Conservation (phyloP, 1,284 basidiomycete genomes). For the Fomitopsis schrenkii region DNA sequence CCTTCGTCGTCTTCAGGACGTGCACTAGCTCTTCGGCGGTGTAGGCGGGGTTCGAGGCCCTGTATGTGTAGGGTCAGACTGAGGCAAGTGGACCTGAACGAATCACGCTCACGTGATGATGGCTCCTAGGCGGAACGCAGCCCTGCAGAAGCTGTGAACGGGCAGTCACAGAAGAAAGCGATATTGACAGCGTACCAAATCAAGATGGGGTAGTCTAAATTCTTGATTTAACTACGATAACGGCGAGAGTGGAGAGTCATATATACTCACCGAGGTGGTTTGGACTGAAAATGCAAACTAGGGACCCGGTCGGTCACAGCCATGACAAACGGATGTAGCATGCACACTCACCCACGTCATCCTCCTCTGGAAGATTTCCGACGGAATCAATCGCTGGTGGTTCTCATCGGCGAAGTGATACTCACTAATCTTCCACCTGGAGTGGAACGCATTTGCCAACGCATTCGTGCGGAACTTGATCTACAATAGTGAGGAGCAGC, state of each 20-base stretch:
- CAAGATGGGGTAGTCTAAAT: slow-evolving; percentile 57
- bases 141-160: slow-evolving; percentile 32
- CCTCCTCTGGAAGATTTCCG: slow-evolving; percentile 10
- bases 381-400: not conserved
- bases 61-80: slow-evolving; percentile 17
- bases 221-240: too few species aligned
- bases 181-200: slow-evolving; percentile 40
- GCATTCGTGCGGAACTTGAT: slow-evolving; percentile 18
- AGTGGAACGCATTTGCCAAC: slow-evolving; percentile 19
- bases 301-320: too few species aligned
- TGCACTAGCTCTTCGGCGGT: slow-evolving; percentile 57
- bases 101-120: slow-evolving; percentile 51
- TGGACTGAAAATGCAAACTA: slow-evolving; percentile 32
- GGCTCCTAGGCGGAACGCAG: slow-evolving; percentile 63
- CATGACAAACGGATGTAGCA: not conserved
- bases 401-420: not conserved
- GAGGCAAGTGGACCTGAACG: not conserved
- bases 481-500: slow-evolving; percentile 1
- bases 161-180: not conserved
- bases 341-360: slow-evolving; percentile 17
- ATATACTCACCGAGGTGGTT: slow-evolving; percentile 26
- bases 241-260: not conserved
- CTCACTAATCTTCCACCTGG: slow-evolving; percentile 19
- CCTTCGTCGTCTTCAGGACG: slow-evolving; percentile 49
- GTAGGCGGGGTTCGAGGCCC: slow-evolving; percentile 62